Base-by-base conservation (phyloP, 73 alveolate genomes). In the Loxodes magnus region DNA sequence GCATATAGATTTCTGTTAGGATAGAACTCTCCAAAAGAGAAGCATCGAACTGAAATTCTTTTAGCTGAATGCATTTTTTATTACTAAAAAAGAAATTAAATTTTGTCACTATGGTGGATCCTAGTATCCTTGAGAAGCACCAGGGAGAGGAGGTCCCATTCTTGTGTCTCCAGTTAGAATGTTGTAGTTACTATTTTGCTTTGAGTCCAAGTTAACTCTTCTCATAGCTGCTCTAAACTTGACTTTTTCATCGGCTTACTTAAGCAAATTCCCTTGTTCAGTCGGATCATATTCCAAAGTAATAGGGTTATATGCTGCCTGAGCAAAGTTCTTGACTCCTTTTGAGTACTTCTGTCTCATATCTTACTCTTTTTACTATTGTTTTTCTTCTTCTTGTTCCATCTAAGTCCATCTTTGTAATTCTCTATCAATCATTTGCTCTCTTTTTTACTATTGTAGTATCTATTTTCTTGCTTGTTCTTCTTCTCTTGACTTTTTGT, bases 171-270 rank as follows among this genome's bases (percentile, higher is more conserved):
- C 99, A 48, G 88, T 88, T 30, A 92, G 62, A 35, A 87, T 65
- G 62, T 92, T 92, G 64, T 73, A 92, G 22, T 96, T 96, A 41
- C 93, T 81, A 59, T 88, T 92, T 14, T 89, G 64, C 60, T 91
- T 79, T 35, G 81, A 64, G 59, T 92, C 99, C 12, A 92, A 54
- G 67, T 92, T 88, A 35, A 82, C 71, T 16, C 88, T 79, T 46
- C 99, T 65, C 70, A 88, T 71, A 15, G 75, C 56, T 9, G 94
- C 92, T 67, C 97, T 82, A 38, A 79, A 88, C 78, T 82, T 63
- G 15, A 79, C 76, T 52, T 77, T 86, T 33, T 92, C 99, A 65
- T 92, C 99, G 60, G 83, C 62, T 49, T 68, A 38, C 59, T 63
- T 84, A n/a, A 92, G 59, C 14, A 50, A 42, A 34, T 73, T 60